Evolutionary conservation across 2,329 filamentous ascomycete species (phyloP), one percentile per base, ranked within the genome.

Genomic region (Fusarium tupiense): DNA sequence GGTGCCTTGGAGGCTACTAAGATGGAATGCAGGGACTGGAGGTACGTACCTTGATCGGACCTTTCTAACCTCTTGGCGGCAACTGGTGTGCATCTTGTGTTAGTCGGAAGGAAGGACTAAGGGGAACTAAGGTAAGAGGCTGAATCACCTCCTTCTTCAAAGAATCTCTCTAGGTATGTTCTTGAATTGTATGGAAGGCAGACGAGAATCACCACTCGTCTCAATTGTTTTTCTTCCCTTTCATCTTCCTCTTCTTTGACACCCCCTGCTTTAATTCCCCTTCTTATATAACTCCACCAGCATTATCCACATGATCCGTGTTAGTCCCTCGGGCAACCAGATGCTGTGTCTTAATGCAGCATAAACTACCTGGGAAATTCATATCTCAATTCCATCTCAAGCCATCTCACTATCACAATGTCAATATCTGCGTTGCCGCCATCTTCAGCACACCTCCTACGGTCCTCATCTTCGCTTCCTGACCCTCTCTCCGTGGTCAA

Each of bases 401-500:
- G 63, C 40, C 56, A 52, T 58, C 38, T 58, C 29, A 52, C 26
- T 29, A 58, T 49, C 50, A 71, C 41, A 61, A 89, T 89, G 87
- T 73, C 85, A 46, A 90, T 92, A 64, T 78, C 80, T 63, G 79
- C 84, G 29, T 83, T 92, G 13, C 83, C 89, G 5, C 76, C 83
- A 43, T 81, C 84, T 7, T 86, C 88, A 20, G 83, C 87, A 29
- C 86, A 87, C 53, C 86, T 89, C 17, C 84, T 95, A 12, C 88
- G 90, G 41, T 90, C 92, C 13, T 85, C 89, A 6, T 85, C 91
- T 74, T 86, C 87, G 52, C 86, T 95, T 57, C 85, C 87, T 10
- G 88, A 89, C 13, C 87, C 93, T 0, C 83, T 85, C 19, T 87
- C 88, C 17, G 83, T 94, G 6, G 88, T 94, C 75, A 95, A 95